Evolutionary conservation across 2,329 filamentous ascomycete species (phyloP).

Genomic region (Periconia digitata): DNA sequence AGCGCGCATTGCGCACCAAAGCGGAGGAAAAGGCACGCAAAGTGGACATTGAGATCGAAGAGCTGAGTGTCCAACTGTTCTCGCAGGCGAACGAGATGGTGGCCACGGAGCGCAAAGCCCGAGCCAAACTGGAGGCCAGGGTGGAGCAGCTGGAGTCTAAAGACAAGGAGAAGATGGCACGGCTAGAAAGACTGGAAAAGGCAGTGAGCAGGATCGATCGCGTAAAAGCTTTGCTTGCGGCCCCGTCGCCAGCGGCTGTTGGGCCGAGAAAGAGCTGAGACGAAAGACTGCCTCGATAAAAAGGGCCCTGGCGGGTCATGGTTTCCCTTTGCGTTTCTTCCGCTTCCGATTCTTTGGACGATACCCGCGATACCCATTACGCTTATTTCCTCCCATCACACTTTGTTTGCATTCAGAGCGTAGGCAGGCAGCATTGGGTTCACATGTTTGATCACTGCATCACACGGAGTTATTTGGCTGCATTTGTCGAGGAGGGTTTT

Average conservation of each 20-base stretch:
- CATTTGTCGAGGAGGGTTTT: not conserved
- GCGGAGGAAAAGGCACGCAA: constrained; percentile 69
- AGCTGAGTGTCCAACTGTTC: constrained; percentile 74
- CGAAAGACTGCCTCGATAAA: not conserved
- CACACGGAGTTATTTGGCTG: not conserved
- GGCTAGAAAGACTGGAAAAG: constrained; percentile 70
- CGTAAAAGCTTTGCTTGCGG: constrained; percentile 62
- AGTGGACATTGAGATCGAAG: constrained; percentile 74
- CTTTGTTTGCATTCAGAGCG: constrained; percentile 2
- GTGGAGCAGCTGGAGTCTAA: constrained; percentile 68
- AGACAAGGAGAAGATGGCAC: constrained; percentile 68
- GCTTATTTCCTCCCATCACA: not conserved
- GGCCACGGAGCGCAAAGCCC: constrained; percentile 69
- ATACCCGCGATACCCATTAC: not conserved
- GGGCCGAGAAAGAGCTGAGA: constrained; percentile 3
- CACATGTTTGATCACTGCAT: not conserved
- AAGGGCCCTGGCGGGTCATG: not conserved
- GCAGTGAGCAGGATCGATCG: constrained; percentile 72
- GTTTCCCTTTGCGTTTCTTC: not conserved
- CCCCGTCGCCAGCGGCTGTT: constrained; percentile 6
- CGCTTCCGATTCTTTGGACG: constrained; percentile 1
- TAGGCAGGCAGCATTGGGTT: constrained; percentile 6
- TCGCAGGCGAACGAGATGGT: constrained; percentile 89
- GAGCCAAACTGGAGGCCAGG: constrained; percentile 71
- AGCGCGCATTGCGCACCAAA: constrained; percentile 66